Percentiles rank a stretch among this genome's conserved stretches.
Conservation (phyloP, 2,329 filamentous ascomycete species). For the Trichoderma sp. region DNA sequence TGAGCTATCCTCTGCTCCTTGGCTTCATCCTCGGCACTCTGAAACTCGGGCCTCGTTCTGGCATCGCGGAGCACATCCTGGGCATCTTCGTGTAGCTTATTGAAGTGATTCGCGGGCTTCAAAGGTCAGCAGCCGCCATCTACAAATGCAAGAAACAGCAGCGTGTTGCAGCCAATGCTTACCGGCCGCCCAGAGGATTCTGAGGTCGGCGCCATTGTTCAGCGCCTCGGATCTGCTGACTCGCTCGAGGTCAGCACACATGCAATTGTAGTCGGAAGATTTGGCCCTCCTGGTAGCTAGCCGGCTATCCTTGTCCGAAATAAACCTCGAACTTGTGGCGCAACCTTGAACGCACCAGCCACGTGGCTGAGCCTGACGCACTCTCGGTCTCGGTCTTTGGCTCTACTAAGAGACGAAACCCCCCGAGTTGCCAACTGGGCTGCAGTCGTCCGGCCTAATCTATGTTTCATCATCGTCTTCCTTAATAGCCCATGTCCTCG, state of each 20-base stretch:
- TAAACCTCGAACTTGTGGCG: constrained; percentile 12
- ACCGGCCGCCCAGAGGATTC: constrained; percentile 33
- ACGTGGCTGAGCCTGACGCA: neutral
- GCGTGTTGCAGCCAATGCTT: constrained; percentile 20
- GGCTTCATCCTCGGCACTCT: constrained; percentile 39
- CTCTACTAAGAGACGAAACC: neutral
- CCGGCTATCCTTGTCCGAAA: constrained; percentile 11
- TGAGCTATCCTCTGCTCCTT: constrained; percentile 41
- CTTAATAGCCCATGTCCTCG: neutral
- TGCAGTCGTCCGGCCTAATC: constrained; percentile 14
- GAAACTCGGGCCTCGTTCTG: constrained; percentile 37
- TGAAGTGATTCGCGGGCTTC: constrained; percentile 38
- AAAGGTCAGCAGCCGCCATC: constrained; percentile 22
- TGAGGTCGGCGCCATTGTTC: constrained; percentile 36
- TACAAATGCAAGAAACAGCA: constrained; percentile 20
- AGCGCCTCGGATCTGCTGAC: constrained; percentile 23
- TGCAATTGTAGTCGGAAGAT: constrained; percentile 7
- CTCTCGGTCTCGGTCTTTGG: neutral
- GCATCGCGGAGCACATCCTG: constrained; percentile 41
- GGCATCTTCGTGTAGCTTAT: constrained; percentile 41
- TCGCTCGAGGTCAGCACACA: neutral
- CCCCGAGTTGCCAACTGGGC: neutral
- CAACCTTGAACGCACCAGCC: constrained; percentile 7
- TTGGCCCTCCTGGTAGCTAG: neutral
- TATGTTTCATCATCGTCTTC: constrained; percentile 12